A percentile compares a stretch with the other conserved stretches of the same genome.
Evolutionary conservation across 1,139 yeast species (phyloP).

Genomic region (Wickerhamiella infanticola): DNA sequence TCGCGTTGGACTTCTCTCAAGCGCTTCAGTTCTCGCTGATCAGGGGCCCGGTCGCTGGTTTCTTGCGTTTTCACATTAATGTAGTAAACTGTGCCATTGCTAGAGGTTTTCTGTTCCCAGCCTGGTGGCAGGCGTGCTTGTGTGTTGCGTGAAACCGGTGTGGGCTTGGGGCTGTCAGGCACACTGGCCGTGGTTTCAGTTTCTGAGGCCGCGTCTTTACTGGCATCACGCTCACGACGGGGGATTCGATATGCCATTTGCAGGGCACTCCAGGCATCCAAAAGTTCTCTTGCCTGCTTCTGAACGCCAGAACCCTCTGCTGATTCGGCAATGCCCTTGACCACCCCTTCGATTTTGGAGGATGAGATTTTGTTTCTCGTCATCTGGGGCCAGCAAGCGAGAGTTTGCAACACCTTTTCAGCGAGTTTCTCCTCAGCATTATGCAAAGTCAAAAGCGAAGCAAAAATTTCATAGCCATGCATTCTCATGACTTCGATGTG

Average conservation of each 20-base stretch:
- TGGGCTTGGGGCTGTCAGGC: not conserved
- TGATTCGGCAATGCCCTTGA: slow-evolving; percentile 30
- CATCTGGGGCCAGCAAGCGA: slow-evolving; percentile 63
- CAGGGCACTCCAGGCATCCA: slow-evolving; percentile 57
- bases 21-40: slow-evolving; percentile 15
- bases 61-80: not conserved
- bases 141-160: not conserved
- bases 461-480: slow-evolving; percentile 78
- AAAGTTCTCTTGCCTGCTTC: slow-evolving; percentile 30
- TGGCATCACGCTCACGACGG: slow-evolving; percentile 23
- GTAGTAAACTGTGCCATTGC: not conserved
- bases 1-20: slow-evolving; percentile 18
- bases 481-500: slow-evolving; percentile 50
- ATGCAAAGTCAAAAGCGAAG: slow-evolving; percentile 37
- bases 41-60: not conserved
- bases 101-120: not conserved
- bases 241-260: slow-evolving; percentile 80
- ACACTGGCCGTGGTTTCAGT: not conserved
- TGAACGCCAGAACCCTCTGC: slow-evolving; percentile 10
- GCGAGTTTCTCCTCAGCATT: slow-evolving; percentile 27
- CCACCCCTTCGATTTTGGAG: slow-evolving; percentile 56
- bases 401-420: slow-evolving; percentile 36
- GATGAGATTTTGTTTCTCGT: slow-evolving; percentile 72
- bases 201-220: slow-evolving; percentile 1
- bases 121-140: not conserved